phyloP scores from a whole-genome alignment of 805 yeast genomes.

The Starmerella stellata region DNA sequence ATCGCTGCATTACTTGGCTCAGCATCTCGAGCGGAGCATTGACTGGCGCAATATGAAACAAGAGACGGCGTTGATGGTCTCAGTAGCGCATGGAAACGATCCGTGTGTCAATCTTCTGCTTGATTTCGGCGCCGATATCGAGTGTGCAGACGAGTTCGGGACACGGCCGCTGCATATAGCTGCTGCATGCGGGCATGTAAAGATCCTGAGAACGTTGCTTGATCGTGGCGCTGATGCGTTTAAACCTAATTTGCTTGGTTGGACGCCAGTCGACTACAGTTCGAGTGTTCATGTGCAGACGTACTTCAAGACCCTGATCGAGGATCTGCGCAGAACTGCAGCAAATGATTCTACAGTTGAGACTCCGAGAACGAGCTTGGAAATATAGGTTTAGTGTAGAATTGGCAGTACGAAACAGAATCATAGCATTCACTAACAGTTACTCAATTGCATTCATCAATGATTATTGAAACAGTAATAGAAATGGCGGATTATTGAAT shows the following conservation, averaged over 20 bases:
- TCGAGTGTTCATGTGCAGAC: constrained; percentile 34
- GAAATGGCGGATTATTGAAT: no score
- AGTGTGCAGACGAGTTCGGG: constrained; percentile 51
- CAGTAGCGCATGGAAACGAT: constrained; percentile 40
- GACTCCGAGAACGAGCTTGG: no score
- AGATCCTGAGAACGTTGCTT: constrained; percentile 37
- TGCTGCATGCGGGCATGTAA: constrained; percentile 45
- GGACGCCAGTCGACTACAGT: constrained; percentile 47
- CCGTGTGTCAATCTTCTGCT: constrained; percentile 48
- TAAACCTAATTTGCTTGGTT: constrained; percentile 38
- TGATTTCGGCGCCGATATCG: constrained; percentile 61
- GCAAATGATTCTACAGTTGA: no score
- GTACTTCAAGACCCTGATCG: constrained; percentile 22
- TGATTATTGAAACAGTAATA: no score
- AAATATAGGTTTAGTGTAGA: no score
- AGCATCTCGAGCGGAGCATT: constrained; percentile 39
- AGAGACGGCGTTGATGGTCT: constrained; percentile 39
- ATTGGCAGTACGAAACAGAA: no score
- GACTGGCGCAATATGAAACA: constrained; percentile 39
- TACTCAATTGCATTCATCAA: no score
- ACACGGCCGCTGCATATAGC: constrained; percentile 78
- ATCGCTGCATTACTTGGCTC: constrained; percentile 53
- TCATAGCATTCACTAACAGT: no score
- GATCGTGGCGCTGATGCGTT: constrained; percentile 33
- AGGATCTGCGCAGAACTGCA: constrained; percentile 10